phyloP scores from a whole-genome alignment of 1,139 yeast genomes.

The Yamadazyma dendronema region DNA sequence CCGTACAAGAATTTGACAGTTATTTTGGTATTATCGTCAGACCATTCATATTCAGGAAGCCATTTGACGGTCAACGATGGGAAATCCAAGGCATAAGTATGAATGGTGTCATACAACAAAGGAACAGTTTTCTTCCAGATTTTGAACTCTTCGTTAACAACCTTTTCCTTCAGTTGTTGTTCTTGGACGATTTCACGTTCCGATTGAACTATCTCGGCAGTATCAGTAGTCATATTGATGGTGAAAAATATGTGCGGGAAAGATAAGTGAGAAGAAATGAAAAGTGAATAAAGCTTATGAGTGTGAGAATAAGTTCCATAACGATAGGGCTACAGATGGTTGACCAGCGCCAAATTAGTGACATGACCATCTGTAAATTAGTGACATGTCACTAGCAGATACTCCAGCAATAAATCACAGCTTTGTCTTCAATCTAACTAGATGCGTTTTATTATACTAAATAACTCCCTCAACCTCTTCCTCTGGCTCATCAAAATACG shows the following conservation, averaged over 20 bases:
- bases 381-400: no score
- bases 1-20: conserved; percentile 47
- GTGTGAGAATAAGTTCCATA: no score
- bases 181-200: conserved; percentile 34
- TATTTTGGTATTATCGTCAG: conserved; percentile 35
- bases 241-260: conserved; percentile 6
- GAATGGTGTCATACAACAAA: conserved; percentile 73
- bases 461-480: conserved; percentile 31
- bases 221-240: conserved; percentile 6
- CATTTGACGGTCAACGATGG: conserved; percentile 56
- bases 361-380: no score
- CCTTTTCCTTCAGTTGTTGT: conserved; percentile 50
- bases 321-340: no score
- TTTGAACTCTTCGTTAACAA: conserved; percentile 71
- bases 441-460: no score
- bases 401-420: no score
- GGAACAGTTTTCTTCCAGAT: conserved; percentile 98
- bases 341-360: no score
- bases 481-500: conserved; percentile 63
- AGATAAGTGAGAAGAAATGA: background rate
- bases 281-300: no score
- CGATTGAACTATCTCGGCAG: conserved; percentile 9
- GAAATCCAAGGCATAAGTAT: conserved; percentile 64
- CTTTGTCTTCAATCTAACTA: no score
- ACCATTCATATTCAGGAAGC: conserved; percentile 37